Evolutionary conservation across 2,329 filamentous ascomycete species (phyloP).

Genomic region (Teratosphaeria gauchensis): DNA sequence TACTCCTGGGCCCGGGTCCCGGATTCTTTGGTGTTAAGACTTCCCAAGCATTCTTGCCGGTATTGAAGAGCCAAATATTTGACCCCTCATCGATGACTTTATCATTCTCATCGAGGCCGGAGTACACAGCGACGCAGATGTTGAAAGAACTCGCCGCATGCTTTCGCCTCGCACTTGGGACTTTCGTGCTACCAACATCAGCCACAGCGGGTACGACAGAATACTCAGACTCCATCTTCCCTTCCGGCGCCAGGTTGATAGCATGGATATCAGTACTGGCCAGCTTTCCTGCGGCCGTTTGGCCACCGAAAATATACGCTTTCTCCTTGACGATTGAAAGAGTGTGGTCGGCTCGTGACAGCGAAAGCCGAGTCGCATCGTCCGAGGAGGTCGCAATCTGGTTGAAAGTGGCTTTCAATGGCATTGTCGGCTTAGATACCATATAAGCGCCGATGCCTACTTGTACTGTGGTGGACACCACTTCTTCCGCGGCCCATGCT

Average conservation of each 20-base stretch:
- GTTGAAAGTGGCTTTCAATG: conserved; percentile 33
- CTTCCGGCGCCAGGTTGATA: conserved; percentile 25
- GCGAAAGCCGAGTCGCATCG: conserved; percentile 25
- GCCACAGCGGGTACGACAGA: conserved; percentile 33
- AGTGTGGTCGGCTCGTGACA: conserved; percentile 28
- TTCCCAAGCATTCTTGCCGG: conserved; percentile 22
- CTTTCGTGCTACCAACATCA: conserved; percentile 19
- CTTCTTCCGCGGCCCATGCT: conserved; percentile 31
- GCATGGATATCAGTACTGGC: conserved; percentile 35
- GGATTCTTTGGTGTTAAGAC: conserved; percentile 14
- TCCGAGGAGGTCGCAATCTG: conserved; percentile 31
- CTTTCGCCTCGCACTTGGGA: conserved; percentile 27
- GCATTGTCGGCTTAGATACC: conserved; percentile 33
- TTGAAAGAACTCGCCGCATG: conserved; percentile 34
- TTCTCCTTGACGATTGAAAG: conserved; percentile 32
- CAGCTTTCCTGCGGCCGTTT: conserved; percentile 25
- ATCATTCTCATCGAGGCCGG: conserved; percentile 26
- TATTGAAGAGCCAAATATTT: conserved; percentile 34
- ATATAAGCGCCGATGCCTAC: conserved; percentile 32
- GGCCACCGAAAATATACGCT: conserved; percentile 37
- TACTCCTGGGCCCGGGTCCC: conserved; percentile 17
- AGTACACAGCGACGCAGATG: conserved; percentile 31
- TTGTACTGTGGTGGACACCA: conserved; percentile 30
- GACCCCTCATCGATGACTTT: conserved; percentile 27
- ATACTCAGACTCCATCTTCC: conserved; percentile 30